These are phyloP conservation scores for Lipomyces japonicus DNA, from an alignment of 805 yeast species.

Conservation along the genomic window DNA sequence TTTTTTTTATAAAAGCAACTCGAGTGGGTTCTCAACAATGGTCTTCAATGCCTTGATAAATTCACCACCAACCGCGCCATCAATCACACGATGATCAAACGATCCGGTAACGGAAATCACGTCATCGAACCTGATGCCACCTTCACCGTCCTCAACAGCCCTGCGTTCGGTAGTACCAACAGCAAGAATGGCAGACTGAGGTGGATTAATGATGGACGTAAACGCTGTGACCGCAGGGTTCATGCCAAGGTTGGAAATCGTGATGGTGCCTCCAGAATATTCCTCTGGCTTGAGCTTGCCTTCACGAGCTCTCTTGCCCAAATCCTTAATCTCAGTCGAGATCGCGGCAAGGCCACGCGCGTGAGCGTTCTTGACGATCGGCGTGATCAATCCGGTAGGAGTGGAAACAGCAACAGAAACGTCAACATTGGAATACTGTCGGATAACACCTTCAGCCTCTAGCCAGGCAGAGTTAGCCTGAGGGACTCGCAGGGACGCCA, in stretches of 20 bases:
- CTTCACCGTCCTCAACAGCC: slow-evolving; percentile 90
- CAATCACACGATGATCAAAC: slow-evolving; percentile 95
- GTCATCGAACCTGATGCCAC: slow-evolving; percentile 89
- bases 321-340: slow-evolving; percentile 79
- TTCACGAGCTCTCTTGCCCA: slow-evolving; percentile 93
- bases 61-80: slow-evolving; percentile 98
- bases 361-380: slow-evolving; percentile 87
- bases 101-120: slow-evolving; percentile 91
- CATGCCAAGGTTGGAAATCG: slow-evolving; percentile 99
- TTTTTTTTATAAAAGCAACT: slow-evolving; percentile 64
- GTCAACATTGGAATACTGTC: slow-evolving; percentile 88
- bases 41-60: slow-evolving; percentile 89
- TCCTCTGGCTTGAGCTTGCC: slow-evolving; percentile 93
- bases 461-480: slow-evolving; percentile 93
- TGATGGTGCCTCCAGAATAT: slow-evolving; percentile 98
- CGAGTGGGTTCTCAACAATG: slow-evolving; percentile 93
- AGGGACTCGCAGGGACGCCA: slow-evolving; percentile 86
- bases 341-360: slow-evolving; percentile 79
- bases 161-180: slow-evolving; percentile 88
- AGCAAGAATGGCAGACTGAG: slow-evolving; percentile 92
- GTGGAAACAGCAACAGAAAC: slow-evolving; percentile 99
- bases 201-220: slow-evolving; percentile 97
- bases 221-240: slow-evolving; percentile 87
- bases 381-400: slow-evolving; percentile 95
- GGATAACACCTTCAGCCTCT: slow-evolving; percentile 80